Conservation (phyloP, 2,329 filamentous ascomycete species). For the Scytalidium lignicola region DNA sequence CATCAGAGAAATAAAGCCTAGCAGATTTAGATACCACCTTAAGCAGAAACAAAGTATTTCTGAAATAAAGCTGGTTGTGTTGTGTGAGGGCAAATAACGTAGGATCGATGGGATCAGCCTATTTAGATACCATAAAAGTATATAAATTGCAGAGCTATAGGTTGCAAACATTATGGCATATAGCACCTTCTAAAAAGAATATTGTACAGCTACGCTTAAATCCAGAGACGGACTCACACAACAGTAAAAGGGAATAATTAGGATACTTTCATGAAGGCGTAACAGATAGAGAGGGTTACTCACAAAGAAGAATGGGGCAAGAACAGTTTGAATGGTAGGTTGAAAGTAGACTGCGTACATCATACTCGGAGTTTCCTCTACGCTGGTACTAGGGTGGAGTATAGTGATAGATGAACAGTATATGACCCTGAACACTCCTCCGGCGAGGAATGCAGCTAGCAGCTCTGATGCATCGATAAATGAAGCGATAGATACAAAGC, state of each 20-base stretch:
- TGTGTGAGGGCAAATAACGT: too few relatives aligned
- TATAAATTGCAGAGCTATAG: too few relatives aligned
- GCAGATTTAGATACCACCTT: too few relatives aligned
- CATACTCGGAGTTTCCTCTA: background rate
- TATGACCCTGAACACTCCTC: slow-evolving; percentile 39
- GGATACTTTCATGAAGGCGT: background rate
- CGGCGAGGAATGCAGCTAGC: slow-evolving; percentile 46
- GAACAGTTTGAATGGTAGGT: slow-evolving; percentile 32
- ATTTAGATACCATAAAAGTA: too few relatives aligned
- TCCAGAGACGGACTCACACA: too few relatives aligned
- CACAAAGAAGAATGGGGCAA: slow-evolving; percentile 60
- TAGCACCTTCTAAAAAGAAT: too few relatives aligned
- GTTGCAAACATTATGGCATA: background rate
- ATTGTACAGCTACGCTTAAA: too few relatives aligned
- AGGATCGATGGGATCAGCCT: too few relatives aligned
- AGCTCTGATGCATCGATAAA: slow-evolving; percentile 46
- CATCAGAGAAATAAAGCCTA: background rate
- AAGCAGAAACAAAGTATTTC: too few relatives aligned
- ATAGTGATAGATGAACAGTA: slow-evolving; percentile 22
- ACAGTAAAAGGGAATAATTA: too few relatives aligned
- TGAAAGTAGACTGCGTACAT: slow-evolving; percentile 25
- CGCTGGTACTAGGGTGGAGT: background rate
- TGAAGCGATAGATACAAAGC: slow-evolving; percentile 18
- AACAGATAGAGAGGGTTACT: slow-evolving; percentile 23
- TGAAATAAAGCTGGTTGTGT: too few relatives aligned